Evolutionary conservation across 352 stramenopile genomes (phyloP).

Genomic region (Globisporangium megalacanthum): DNA sequence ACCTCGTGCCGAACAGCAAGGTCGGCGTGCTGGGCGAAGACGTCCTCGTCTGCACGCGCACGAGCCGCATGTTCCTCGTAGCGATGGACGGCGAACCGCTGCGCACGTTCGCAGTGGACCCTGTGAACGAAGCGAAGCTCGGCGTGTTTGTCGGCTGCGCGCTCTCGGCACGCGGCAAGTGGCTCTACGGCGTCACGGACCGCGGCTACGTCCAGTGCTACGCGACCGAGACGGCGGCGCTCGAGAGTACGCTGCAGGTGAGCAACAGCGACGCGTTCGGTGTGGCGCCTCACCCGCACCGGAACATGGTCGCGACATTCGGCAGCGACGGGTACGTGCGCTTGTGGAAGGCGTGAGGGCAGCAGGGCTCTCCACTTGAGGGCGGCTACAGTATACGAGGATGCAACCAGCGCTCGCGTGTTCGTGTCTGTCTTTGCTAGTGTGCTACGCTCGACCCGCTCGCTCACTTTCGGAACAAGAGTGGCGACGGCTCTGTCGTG

Average conservation of each 20-base stretch:
- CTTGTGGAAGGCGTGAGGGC: constrained; percentile 68
- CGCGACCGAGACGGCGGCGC: constrained; percentile 31
- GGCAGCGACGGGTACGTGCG: constrained; percentile 80
- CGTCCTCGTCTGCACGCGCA: constrained; percentile 86
- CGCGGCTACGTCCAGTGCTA: constrained; percentile 83
- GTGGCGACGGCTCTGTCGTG: constrained; percentile 12
- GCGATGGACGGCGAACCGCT: constrained; percentile 60
- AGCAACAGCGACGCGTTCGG: constrained; percentile 77
- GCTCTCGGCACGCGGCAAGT: constrained; percentile 77
- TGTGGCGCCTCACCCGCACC: constrained; percentile 81
- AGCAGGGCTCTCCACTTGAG: no score
- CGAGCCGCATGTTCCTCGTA: constrained; percentile 75
- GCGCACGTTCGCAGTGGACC: constrained; percentile 59
- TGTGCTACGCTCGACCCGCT: background rate
- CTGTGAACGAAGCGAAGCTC: constrained; percentile 50
- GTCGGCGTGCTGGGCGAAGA: constrained; percentile 29
- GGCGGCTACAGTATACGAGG: no score
- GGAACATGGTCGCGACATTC: constrained; percentile 88
- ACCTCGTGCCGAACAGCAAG: constrained; percentile 49
- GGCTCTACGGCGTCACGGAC: constrained; percentile 84
- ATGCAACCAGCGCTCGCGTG: background rate
- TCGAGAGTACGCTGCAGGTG: constrained; percentile 81
- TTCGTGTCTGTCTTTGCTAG: constrained; percentile 25
- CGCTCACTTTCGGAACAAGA: constrained; percentile 14
- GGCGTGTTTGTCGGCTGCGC: constrained; percentile 86